Percentiles rank a stretch among this genome's conserved stretches.
Conservation (phyloP, 2,329 filamentous ascomycete genomes). For the Exophiala calicioides region DNA sequence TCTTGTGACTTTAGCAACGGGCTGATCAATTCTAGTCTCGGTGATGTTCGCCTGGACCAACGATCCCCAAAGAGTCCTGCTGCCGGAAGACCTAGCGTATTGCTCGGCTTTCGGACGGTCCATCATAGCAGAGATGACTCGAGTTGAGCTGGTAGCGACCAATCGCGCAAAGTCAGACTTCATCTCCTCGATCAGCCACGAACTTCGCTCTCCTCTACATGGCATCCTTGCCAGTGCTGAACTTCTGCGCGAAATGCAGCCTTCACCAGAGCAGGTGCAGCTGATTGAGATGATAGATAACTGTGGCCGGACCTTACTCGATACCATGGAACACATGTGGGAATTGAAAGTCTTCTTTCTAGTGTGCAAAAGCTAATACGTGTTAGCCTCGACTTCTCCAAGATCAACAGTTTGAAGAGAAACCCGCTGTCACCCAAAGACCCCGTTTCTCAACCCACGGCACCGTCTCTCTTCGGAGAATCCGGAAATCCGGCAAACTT, state of each 20-base stretch:
- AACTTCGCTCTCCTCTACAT: slow-evolving; percentile 51
- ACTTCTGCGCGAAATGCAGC: slow-evolving; percentile 48
- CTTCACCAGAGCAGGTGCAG: slow-evolving; percentile 43
- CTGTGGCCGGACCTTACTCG: slow-evolving; percentile 54
- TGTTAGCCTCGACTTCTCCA: slow-evolving; percentile 40
- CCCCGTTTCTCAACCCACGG: slow-evolving; percentile 27
- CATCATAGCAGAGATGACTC: too few relatives aligned
- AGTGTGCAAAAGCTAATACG: too few relatives aligned
- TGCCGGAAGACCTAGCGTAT: too few relatives aligned
- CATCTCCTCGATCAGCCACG: slow-evolving; percentile 55
- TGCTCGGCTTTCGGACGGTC: too few relatives aligned
- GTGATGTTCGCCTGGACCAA: too few relatives aligned
- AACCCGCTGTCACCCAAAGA: slow-evolving; percentile 30
- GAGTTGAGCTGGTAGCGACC: too few relatives aligned
- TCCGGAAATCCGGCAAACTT: too few relatives aligned
- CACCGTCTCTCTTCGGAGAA: slow-evolving; percentile 29
- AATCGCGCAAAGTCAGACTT: too few relatives aligned
- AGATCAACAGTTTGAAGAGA: slow-evolving; percentile 40
- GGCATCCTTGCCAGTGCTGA: slow-evolving; percentile 54
- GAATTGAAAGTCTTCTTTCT: too few relatives aligned
- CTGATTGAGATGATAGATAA: slow-evolving; percentile 52
- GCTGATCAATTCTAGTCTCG: too few relatives aligned
- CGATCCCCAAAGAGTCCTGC: too few relatives aligned
- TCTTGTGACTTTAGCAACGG: too few relatives aligned
- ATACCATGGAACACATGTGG: slow-evolving; percentile 49